Evolutionary conservation across 2,329 filamentous ascomycete genomes (phyloP), one percentile per base, ranked within the genome.

Genomic region (Alternaria arborescens): DNA sequence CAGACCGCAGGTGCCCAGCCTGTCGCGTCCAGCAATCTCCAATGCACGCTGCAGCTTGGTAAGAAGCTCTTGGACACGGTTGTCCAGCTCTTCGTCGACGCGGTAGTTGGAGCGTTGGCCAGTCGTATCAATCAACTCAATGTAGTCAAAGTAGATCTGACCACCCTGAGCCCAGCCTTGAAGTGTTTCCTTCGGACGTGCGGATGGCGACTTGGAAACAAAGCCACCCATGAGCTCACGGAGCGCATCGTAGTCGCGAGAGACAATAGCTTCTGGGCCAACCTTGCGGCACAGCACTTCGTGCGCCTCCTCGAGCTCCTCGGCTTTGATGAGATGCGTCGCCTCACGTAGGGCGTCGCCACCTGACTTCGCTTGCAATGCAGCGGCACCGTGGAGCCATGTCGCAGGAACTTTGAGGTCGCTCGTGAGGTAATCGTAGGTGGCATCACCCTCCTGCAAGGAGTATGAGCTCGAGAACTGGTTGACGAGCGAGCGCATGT

Each of bases 341-440:
- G 84, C 85, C 11, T 90, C 84, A 5, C 66, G 61, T 8, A 77
- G 60, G 74, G 94, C 88, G 65, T 88, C 87, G 71, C 86, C 87
- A 47, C 89, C 87, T 59, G 89, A 89, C 62, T 91, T 90, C 79
- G 93, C 93, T 78, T 91, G 90, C 14, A 94, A 84, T 12, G 94
- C 94, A 74, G 94, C 92, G 18, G 95, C 92, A 61, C 92, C 88
- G 88, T 92, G 97, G 52, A 98, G 85, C 93, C 94, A 97, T 4
- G 85, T 78, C 1, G 84, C 79, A 0, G 94, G 93, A 42, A 98
- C 87, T 64, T 87, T 86, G 54, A 94, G 86, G 32, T 87, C 87
- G 44, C 85, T 81, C 0, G 86, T 86, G 22, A 95, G 82, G 14
- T 85, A 84, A 11, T 79, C 81, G 77, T 89, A 92, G 54, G 79